Evolutionary conservation across 768 basidiomycete genomes (phyloP).

Genomic region (Boletus rubropictus): DNA sequence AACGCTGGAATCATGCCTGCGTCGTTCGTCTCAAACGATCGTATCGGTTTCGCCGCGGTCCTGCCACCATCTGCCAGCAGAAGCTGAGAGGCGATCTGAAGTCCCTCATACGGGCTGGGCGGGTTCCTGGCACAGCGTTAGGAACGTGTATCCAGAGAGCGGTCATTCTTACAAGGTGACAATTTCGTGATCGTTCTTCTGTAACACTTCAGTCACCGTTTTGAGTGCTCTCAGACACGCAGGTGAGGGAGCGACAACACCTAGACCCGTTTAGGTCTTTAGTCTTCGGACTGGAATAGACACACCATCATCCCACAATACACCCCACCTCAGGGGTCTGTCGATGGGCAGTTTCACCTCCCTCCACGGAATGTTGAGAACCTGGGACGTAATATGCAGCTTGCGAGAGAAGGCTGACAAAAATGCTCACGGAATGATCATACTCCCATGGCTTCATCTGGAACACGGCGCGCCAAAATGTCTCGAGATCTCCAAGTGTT

Average conservation of each 20-base stretch:
- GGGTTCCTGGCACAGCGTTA: conserved; percentile 15
- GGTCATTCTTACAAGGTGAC: conserved; percentile 43
- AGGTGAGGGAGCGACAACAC: conserved; percentile 53
- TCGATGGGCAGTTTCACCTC: conserved; percentile 39
- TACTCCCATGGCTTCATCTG: conserved; percentile 61
- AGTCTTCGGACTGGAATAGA: not conserved
- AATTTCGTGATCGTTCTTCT: conserved; percentile 44
- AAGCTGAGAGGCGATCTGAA: conserved; percentile 48
- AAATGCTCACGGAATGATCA: conserved; percentile 42
- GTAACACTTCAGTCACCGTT: conserved; percentile 39
- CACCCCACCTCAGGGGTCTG: conserved; percentile 54
- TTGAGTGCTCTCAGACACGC: conserved; percentile 52
- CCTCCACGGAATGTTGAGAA: conserved; percentile 33
- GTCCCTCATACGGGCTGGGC: conserved; percentile 48
- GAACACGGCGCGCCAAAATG: conserved; percentile 61
- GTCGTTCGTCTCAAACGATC: conserved; percentile 43
- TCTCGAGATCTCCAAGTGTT: conserved; percentile 55
- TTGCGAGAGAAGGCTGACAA: not conserved
- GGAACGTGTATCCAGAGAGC: not conserved
- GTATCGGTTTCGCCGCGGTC: conserved; percentile 32
- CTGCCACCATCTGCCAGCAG: conserved; percentile 47
- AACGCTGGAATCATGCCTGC: conserved; percentile 39
- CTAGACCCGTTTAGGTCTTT: conserved; percentile 29
- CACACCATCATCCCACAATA: conserved; percentile 59
- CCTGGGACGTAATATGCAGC: conserved; percentile 16